These are phyloP conservation scores for Exobasidium rhododendri DNA, from an alignment of 1,284 basidiomycete genomes.

Conservation along the genomic window DNA sequence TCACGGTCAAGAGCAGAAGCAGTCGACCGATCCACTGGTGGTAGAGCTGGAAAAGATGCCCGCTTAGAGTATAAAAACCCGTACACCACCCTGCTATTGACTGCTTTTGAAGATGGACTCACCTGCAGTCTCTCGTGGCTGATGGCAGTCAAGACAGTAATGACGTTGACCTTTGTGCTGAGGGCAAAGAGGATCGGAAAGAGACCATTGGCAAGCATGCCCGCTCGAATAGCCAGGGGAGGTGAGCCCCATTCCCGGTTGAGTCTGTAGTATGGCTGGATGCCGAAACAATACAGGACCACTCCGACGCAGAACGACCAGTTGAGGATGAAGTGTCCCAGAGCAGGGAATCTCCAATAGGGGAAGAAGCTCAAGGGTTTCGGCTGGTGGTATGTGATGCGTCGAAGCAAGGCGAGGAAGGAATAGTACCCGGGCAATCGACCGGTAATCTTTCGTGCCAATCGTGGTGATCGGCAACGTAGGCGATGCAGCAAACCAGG, in stretches of 20 bases:
- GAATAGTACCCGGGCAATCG: not conserved
- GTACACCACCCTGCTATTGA: not conserved
- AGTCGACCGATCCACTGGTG: slow-evolving; percentile 47
- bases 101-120: not conserved
- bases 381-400: not conserved
- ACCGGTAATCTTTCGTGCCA: not conserved
- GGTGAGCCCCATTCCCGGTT: slow-evolving; percentile 34
- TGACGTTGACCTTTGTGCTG: slow-evolving; percentile 44
- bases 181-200: slow-evolving; percentile 44
- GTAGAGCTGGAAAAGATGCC: slow-evolving; percentile 31
- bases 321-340: slow-evolving; percentile 11
- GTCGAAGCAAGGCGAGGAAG: not conserved
- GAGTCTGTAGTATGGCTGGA: slow-evolving; percentile 40
- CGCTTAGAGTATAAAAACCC: too few relatives aligned
- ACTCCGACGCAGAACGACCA: slow-evolving; percentile 11
- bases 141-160: slow-evolving; percentile 40
- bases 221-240: slow-evolving; percentile 39
- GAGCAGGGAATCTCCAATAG: not conserved
- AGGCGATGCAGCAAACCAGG: not conserved
- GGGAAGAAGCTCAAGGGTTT: not conserved
- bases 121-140: slow-evolving; percentile 36
- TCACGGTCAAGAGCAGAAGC: slow-evolving; percentile 39
- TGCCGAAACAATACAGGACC: slow-evolving; percentile 27
- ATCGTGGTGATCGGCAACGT: slow-evolving; percentile 1
- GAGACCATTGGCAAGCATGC: slow-evolving; percentile 42